Evolutionary conservation across 768 basidiomycete genomes (phyloP), one percentile per base, ranked within the genome.

Genomic region (Tricholomella constricta): DNA sequence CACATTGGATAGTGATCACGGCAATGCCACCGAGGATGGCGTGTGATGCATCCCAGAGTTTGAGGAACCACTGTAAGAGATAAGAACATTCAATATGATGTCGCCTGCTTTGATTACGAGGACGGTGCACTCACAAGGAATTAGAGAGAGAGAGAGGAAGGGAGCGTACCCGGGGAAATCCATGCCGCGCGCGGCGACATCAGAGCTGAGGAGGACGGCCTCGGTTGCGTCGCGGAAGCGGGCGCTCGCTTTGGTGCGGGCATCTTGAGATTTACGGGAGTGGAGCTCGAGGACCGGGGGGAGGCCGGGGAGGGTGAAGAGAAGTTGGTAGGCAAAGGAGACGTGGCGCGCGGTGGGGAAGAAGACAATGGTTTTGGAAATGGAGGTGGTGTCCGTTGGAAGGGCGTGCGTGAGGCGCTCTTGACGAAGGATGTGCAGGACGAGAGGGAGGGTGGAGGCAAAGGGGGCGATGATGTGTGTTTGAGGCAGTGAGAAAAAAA

Each of bases 11-110:
- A 51, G 86, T 83, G 55, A 98, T 90, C 55, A 94, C 88, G 7
- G 94, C 82, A 62, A 98, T 91, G 45, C 97, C 79, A 23, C 96
- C 97, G 41, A 99, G 81, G 14, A 98, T 91, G 19, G 95, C 94
- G 65, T 98, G 93, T 0, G 92, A 88, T 2, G 85, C 82, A 53
- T 95, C 79, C 95, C 94, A 98, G 5, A 84, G 75, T 71, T 97
- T 94, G 55, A 97, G 79, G 82, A 90, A 94, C 94, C 94, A 97
- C 88, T 95, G 3, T 50, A 32, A 46, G 43, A 54, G 48, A 45
- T n/a, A 46, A 64, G 46, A 62, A 46, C 25, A 29, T 57, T 60
- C 51, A 64, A 52, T 45, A 54, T 51, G 37, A 41, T 42, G 35
- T 46, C n/a, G 55, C 10, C 32, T 41, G 6, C 34, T n/a, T 42